Evolutionary conservation across 179 eudicot species (phyloP), one percentile per base, ranked within the genome.

Genomic region (Gypsophila paniculata): DNA sequence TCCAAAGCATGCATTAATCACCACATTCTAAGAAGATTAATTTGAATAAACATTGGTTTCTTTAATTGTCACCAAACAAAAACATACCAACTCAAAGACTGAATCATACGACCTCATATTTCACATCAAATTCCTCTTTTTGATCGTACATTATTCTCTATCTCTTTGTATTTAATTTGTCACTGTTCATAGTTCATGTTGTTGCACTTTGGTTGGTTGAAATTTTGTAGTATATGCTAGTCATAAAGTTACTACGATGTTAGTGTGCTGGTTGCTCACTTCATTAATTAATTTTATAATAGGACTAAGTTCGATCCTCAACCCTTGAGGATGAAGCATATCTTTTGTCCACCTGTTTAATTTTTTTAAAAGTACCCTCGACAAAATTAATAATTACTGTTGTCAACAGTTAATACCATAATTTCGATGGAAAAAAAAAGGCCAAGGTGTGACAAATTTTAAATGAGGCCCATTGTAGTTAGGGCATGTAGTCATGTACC

Each of bases 161-260:
- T 11, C 61, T 1, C 34, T 2, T 26, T 69, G 15, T 76, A 36
- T 21, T n/a, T n/a, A n/a, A n/a, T 65, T 18, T 17, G 3, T 23
- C 65, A 44, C 46, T 76, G 55, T 71, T 18, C 36, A 42, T 21
- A 34, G 61, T 39, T 38, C 44, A 58, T 58, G 80, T 60, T 77
- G 75, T 77, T 66, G 68, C 8, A 42, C 13, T 58, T 66, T 72
- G 75, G 46, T 77, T 77, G 75, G 80, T 72, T 72, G 74, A 63
- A 70, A 42, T 62, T 74, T 12, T 44, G 76, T 82, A 65, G 7
- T 29, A 79, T 75, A n/a, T 79, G 44, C 70, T 67, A n/a, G 6
- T 3, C 32, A 5, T 58, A 60, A 62, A 23, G 8, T 34, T 29
- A 29, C 34, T 29, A 29, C n/a, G n/a, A n/a, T n/a, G n/a, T n/a